Base-by-base conservation (phyloP, 257 asterid genomes). In the Mentha longifolia region DNA sequence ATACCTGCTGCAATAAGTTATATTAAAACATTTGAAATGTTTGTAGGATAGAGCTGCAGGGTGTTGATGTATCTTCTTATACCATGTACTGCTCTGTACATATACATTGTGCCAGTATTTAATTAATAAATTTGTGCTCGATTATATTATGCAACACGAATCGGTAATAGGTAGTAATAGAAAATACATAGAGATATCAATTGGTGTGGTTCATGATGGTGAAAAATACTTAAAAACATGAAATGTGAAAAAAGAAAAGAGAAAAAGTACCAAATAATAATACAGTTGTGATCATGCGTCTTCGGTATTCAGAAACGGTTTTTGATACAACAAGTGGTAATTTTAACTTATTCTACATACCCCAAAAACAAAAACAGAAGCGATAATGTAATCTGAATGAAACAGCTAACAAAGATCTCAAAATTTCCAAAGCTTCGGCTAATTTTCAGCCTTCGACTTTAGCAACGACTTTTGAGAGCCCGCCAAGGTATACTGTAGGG, bases 1-100 rank as follows among this genome's bases (percentile, higher is more conserved):
- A 22, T 16, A 43, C 60, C 52, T 71, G 75, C 52, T 71, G 75
- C 74, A 70, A 61, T 64, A 62, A 77, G 71, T 52, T 60, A 43
- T 47, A 39, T 49, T 54, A 9, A 28, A 54, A 41, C 43, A 5
- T 64, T 47, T 16, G 61, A 59, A 20, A 35, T 67, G 16, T 49
- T 35, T 51, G 25, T 17, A 47, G 54, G 25, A 50, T 3, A 47
- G 54, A 51, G 22, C 0, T 49, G 55, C 16, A 49, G 16, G 55
- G 9, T 31, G 56, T 55, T 64, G 12, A 4, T 55, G 28, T 22
- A 52, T 61, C 63, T 56, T 33, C 56, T 54, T 73, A 28, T 20
- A 15, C 33, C 59, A 45, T 51, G 33, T 58, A 20, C 58, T 65
- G 56, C 71, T 66, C 55, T 73, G 67, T 72, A 67, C 57, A 76